A percentile compares a stretch with the other conserved stretches of the same genome.
These are phyloP conservation scores for Oxytropis ochrocephala DNA, from an alignment of 306 rosid species.

Conservation along the genomic window DNA sequence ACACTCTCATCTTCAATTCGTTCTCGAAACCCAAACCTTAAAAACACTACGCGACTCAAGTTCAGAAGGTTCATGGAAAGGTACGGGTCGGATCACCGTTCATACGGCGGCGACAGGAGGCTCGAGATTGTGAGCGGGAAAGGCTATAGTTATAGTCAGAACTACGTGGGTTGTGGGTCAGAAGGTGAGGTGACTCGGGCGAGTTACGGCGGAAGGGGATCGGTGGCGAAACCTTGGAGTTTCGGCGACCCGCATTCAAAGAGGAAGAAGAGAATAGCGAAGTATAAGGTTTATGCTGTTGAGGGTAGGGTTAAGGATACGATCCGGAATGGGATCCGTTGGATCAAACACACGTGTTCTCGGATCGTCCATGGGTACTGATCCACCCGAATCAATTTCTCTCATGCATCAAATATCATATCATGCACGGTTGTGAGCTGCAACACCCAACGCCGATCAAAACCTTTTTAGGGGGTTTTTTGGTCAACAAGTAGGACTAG, in stretches of 20 bases:
- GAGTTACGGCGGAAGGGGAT: constrained; percentile 19
- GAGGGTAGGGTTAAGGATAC: constrained; percentile 66
- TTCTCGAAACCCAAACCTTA: constrained; percentile 21
- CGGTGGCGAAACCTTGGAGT: constrained; percentile 46
- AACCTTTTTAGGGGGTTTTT: too few relatives aligned
- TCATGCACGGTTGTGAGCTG: too few relatives aligned
- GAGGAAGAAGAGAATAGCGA: constrained; percentile 68
- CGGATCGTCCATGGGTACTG: constrained; percentile 58
- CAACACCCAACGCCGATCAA: too few relatives aligned
- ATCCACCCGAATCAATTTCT: background rate
- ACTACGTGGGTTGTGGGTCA: background rate
- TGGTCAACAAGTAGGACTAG: too few relatives aligned
- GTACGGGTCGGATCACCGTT: constrained; percentile 24
- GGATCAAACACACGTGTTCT: constrained; percentile 72
- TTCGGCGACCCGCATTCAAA: constrained; percentile 44
- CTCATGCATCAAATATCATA: too few relatives aligned
- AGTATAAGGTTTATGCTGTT: constrained; percentile 57
- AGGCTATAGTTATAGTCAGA: constrained; percentile 30
- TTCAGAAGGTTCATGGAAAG: constrained; percentile 34
- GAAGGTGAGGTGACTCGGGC: constrained; percentile 5
- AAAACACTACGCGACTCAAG: background rate
- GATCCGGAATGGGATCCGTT: constrained; percentile 51
- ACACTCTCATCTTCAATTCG: background rate
- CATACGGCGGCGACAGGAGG: constrained; percentile 29
- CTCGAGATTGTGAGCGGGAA: constrained; percentile 67